A percentile compares a stretch with the other conserved stretches of the same genome.
Conservation (phyloP, 768 basidiomycete genomes). For the Termitomyces sp. region DNA sequence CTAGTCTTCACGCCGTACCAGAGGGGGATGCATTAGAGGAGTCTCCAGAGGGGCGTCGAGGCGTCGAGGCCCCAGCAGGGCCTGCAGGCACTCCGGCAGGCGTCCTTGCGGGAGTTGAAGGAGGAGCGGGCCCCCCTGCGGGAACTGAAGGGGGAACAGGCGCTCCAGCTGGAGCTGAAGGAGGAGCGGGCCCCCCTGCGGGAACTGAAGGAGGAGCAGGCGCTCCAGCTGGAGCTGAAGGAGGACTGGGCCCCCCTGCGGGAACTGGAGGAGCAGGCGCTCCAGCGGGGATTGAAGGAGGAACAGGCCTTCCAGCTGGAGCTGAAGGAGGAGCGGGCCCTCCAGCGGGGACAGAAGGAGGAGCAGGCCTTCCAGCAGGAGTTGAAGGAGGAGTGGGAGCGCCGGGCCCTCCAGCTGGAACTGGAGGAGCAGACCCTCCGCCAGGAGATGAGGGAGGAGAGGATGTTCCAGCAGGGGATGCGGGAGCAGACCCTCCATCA, state of each 20-base stretch:
- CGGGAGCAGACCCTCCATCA: too few species aligned
- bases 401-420: too few species aligned
- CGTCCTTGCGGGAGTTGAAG: background rate
- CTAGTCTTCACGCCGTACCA: background rate
- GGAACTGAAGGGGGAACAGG: background rate
- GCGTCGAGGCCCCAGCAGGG: background rate
- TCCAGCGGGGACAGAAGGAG: background rate
- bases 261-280: background rate
- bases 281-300: background rate
- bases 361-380: too few species aligned
- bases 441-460: too few species aligned
- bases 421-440: too few species aligned
- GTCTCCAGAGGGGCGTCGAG: background rate
- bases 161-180: background rate
- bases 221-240: background rate
- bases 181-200: background rate
- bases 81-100: background rate
- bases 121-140: background rate
- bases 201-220: constrained; percentile 1
- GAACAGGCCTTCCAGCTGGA: background rate
- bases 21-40: background rate
- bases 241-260: background rate
- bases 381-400: too few species aligned
- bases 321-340: constrained; percentile 3
- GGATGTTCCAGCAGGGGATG: too few species aligned